Evolutionary conservation across 2,329 filamentous ascomycete genomes (phyloP).

Genomic region (Chaetomiaceae sp.): DNA sequence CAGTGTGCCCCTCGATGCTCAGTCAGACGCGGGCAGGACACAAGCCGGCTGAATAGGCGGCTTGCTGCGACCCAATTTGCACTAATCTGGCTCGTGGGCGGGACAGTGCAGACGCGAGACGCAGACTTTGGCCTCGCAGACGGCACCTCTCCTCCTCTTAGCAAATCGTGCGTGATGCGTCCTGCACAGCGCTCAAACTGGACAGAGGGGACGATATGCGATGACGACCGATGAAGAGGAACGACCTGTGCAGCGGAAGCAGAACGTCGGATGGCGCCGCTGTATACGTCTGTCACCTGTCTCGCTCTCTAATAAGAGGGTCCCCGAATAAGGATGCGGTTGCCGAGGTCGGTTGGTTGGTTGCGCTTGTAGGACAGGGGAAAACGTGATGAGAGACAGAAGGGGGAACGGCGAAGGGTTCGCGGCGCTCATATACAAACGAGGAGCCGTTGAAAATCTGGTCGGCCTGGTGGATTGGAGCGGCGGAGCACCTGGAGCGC

Average conservation of each 20-base stretch:
- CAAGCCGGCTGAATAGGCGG: constrained; percentile 10
- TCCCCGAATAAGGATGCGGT: too few relatives aligned
- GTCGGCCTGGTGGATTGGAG: neutral
- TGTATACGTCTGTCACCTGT: too few relatives aligned
- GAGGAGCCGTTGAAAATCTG: neutral
- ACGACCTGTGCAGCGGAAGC: too few relatives aligned
- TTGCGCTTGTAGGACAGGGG: too few relatives aligned
- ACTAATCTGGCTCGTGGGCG: constrained; percentile 14
- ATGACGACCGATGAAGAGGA: constrained; percentile 4
- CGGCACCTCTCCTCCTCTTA: neutral
- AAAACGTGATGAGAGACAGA: too few relatives aligned
- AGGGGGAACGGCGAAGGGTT: neutral
- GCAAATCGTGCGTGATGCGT: neutral
- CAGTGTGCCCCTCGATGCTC: too few relatives aligned
- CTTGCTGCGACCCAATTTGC: constrained; percentile 9
- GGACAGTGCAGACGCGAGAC: constrained; percentile 20
- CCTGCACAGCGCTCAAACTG: constrained; percentile 10
- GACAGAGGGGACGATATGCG: neutral
- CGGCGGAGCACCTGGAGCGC: neutral
- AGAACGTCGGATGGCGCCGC: too few relatives aligned
- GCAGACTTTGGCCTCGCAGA: constrained; percentile 8
- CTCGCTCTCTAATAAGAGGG: too few relatives aligned
- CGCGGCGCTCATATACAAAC: constrained; percentile 3
- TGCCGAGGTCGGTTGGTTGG: too few relatives aligned
- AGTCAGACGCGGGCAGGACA: neutral